Base-by-base conservation (phyloP, 1,284 basidiomycete genomes). In the Jaminaea rosea region DNA sequence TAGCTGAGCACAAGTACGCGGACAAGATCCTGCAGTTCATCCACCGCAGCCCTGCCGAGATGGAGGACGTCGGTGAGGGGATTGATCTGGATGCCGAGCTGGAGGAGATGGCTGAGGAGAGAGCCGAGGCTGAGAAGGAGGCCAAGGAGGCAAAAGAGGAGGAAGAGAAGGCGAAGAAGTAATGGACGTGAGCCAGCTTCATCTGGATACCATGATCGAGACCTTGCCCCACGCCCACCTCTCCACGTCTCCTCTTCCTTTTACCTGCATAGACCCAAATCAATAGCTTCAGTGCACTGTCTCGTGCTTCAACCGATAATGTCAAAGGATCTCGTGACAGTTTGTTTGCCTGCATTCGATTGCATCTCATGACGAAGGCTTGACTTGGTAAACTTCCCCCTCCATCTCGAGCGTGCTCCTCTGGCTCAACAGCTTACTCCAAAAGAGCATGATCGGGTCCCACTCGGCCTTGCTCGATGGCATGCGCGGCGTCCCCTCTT, bases 1-100 rank as follows among this genome's bases (percentile, higher is more conserved):
- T 59, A 53, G 63, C 63, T 60, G 65, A 62, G 17, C 79, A 79
- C 67, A 77, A 78, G 36, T 80, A 81, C 76, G 80, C 80, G 62
- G 76, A 78, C 50, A 68, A 77, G 29, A 74, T 81, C 50, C 80
- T 81, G 71, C 76, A 77, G 67, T 72, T 81, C 44, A 71, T 81
- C 52, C 76, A 78, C 53, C 74, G 80, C 51, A 54, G 73, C 52
- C 59, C 69, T n/a, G 60, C 73, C 51, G 75, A 77, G 47, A 59
- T 71, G 27, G 73, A 75, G 54, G 72, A 75, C 59, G 63, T 60
- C n/a, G 65, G 67, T 50, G 73, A 73, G 37, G 61, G 56, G 15
- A 76, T 77, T 46, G 79, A 78, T 58, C 69, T 78, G 29, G 79
- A 78, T 54, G 73, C 72, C 31, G 79, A 77, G 59, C 78, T 81